These are phyloP conservation scores for Annulohypoxylon maeteangense DNA, from an alignment of 495 filamentous ascomycete species.

Conservation along the genomic window DNA sequence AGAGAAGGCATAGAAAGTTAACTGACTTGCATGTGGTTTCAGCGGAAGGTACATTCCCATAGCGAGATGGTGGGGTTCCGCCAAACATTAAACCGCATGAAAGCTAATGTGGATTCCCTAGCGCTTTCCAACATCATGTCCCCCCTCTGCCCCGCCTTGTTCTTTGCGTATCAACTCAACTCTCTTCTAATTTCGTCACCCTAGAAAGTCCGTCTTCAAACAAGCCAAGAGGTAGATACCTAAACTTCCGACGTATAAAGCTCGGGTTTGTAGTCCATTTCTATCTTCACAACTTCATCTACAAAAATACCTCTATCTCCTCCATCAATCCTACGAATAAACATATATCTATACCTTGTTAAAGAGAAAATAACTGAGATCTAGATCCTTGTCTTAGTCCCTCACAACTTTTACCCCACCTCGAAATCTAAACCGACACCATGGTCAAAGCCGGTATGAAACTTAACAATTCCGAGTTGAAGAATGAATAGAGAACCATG, in stretches of 20 bases:
- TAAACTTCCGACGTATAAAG: constrained; percentile 19
- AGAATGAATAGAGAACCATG: background rate
- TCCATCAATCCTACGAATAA: background rate
- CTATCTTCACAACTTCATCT: constrained; percentile 35
- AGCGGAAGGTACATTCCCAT: constrained; percentile 1
- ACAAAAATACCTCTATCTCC: background rate
- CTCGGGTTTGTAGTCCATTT: constrained; percentile 43
- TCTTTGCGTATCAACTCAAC: constrained; percentile 33
- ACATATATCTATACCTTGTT: constrained; percentile 27
- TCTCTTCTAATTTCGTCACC: constrained; percentile 35
- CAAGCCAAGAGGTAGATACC: constrained; percentile 1
- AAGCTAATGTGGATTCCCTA: constrained; percentile 37
- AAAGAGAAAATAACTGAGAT: constrained; percentile 36
- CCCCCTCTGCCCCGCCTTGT: constrained; percentile 38
- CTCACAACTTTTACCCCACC: constrained; percentile 35
- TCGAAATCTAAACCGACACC: constrained; percentile 53
- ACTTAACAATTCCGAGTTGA: constrained; percentile 8
- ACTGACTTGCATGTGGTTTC: constrained; percentile 38
- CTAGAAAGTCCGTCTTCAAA: constrained; percentile 18
- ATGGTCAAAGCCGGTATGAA: constrained; percentile 91
- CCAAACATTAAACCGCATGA: constrained; percentile 18
- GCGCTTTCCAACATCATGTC: background rate
- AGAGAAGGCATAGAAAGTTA: constrained; percentile 5
- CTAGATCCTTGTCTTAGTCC: constrained; percentile 34
- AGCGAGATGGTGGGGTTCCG: constrained; percentile 28